Evolutionary conservation across 169 alveolate species (phyloP), one percentile per base, ranked within the genome.

Genomic region (Pseudocohnilembus persalinus): DNA sequence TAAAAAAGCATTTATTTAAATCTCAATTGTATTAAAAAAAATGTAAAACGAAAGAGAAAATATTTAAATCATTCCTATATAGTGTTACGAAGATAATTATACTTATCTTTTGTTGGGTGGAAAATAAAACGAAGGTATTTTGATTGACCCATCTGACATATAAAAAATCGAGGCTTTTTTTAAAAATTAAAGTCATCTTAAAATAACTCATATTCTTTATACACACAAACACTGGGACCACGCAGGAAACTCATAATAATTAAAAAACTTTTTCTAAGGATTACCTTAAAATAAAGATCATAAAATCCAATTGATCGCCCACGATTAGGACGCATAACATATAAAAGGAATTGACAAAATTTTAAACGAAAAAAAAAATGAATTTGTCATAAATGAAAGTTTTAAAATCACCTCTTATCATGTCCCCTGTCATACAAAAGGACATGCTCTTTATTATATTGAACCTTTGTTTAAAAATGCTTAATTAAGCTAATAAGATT

Each of bases 401-500:
- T 27, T 65, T 77, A 80, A 34, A 92, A 97, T 98, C 15, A 92
- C 83, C 76, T 93, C 96, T 77, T 81, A 95, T 65, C 97, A 95
- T 35, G 97, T 98, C 28, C 98, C 99, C 4, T 98, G 99, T 88
- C 99, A 98, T 89, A 98, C 99, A n/a, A 91, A 83, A 75, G 99
- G 99, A 0, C 99, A 98, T 73, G 94, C 96, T 76, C 89, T 97
- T 78, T 98, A 96, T 93, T n/a, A 80, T 27, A 28, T 73, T 29
- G n/a, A 27, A 1, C 27, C 11, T 1, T 29, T 34, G 28, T 64
- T 27, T 34, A 0, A 90, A 88, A 27, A 81, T 72, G 88, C 83
- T 28, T 90, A 86, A 31, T 74, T 77, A 49, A 83, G 89, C 29
- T 89, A 83, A 35, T 73, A 81, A 49, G 87, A 85, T 4, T 90